These are phyloP conservation scores for Tetragonia tetragonoides DNA, from an alignment of 148 eudicot species.

Conservation along the genomic window DNA sequence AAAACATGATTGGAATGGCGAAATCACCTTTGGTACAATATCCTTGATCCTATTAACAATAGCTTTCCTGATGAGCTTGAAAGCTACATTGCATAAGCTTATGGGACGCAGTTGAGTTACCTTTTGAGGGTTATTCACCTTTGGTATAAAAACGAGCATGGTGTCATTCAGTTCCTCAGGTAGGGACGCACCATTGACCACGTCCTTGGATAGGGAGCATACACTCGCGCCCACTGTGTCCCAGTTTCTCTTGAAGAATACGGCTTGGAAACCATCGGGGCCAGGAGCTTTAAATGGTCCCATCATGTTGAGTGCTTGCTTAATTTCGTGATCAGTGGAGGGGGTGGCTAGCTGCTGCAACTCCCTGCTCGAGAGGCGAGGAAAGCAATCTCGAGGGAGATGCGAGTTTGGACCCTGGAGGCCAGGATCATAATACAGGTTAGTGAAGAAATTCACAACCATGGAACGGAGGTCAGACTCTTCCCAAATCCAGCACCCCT, in stretches of 20 bases:
- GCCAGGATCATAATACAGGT: too few species aligned
- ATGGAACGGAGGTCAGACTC: neutral
- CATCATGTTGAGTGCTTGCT: too few species aligned
- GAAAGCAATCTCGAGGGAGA: neutral
- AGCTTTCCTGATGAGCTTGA: neutral
- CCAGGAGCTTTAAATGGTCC: neutral
- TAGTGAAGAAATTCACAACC: neutral
- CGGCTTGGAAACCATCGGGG: neutral
- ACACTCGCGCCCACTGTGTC: neutral
- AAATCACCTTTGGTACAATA: neutral
- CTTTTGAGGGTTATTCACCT: neutral
- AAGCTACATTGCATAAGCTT: neutral
- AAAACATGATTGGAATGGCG: neutral
- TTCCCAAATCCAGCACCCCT: neutral
- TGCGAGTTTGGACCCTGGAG: too few species aligned
- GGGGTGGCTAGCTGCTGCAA: neutral
- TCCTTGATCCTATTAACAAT: neutral
- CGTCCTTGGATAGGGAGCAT: neutral
- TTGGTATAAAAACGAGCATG: neutral
- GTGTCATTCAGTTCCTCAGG: neutral
- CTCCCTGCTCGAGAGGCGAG: too few species aligned
- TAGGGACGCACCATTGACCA: neutral
- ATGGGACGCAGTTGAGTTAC: neutral
- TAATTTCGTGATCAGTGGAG: neutral
- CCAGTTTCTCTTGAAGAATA: neutral